Conservation (phyloP, 2,329 filamentous ascomycete species). For the Fusarium liriodendri region DNA sequence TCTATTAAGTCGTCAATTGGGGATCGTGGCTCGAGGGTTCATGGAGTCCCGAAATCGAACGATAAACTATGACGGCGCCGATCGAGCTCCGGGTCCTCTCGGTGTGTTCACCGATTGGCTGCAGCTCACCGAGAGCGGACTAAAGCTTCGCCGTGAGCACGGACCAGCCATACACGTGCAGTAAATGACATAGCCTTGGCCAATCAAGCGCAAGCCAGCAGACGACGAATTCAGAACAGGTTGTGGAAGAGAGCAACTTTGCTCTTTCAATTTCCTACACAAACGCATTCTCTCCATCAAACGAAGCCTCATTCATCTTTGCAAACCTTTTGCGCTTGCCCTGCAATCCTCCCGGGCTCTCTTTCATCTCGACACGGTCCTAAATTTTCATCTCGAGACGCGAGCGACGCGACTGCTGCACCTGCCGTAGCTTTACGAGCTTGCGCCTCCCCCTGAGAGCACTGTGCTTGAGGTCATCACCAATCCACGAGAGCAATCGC, state of each 20-base stretch:
- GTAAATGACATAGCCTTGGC: slow-evolving; percentile 40
- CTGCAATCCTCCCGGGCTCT: slow-evolving; percentile 11
- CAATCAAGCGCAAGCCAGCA: slow-evolving; percentile 36
- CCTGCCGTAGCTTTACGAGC: neutral
- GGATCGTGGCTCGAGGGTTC: neutral
- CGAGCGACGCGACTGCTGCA: slow-evolving; percentile 22
- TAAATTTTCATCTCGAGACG: slow-evolving; percentile 11
- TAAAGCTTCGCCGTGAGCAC: slow-evolving; percentile 39
- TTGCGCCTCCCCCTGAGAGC: slow-evolving; percentile 20
- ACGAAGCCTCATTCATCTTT: slow-evolving; percentile 14
- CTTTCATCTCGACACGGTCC: neutral
- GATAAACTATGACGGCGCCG: slow-evolving; percentile 34
- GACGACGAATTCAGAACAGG: slow-evolving; percentile 42
- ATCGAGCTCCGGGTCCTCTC: slow-evolving; percentile 17
- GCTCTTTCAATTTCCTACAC: slow-evolving; percentile 26
- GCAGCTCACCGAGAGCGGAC: slow-evolving; percentile 35
- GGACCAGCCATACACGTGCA: slow-evolving; percentile 40
- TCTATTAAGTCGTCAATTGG: slow-evolving; percentile 20
- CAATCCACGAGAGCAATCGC: slow-evolving; percentile 37
- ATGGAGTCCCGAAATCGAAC: slow-evolving; percentile 37
- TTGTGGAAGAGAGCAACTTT: slow-evolving; percentile 28
- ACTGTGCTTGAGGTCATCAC: slow-evolving; percentile 12
- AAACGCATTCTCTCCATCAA: slow-evolving; percentile 29
- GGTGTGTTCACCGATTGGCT: slow-evolving; percentile 25
- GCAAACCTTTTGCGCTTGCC: slow-evolving; percentile 10